phyloP scores from a whole-genome alignment of 2,329 filamentous ascomycete genomes.

The Massarina eburnea region DNA sequence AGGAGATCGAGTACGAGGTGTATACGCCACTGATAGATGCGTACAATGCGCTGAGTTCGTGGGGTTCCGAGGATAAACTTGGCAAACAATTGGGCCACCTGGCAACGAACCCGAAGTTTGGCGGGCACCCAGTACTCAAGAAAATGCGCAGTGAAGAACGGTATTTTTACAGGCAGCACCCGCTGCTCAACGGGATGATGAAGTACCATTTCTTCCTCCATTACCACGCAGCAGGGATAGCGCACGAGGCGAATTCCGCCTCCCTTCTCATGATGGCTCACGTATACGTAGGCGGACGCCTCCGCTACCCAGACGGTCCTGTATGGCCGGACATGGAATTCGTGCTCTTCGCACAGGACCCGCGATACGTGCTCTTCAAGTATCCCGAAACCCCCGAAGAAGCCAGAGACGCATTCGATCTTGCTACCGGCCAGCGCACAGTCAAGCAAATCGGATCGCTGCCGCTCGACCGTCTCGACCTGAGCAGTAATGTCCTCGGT shows the following conservation, averaged over 20 bases:
- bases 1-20: not conserved
- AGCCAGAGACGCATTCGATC: not conserved
- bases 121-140: not conserved
- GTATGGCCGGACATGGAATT: conserved; percentile 12
- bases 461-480: not conserved
- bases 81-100: not conserved
- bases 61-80: not conserved
- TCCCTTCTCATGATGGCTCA: not conserved
- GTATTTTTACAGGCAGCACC: conserved; percentile 3
- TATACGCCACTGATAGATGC: not conserved
- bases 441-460: not conserved
- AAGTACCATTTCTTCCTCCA: conserved; percentile 2
- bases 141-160: not conserved
- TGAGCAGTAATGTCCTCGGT: not conserved
- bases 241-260: not conserved
- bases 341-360: conserved; percentile 6
- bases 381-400: conserved; percentile 4
- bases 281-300: not conserved
- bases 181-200: conserved; percentile 5
- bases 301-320: not conserved
- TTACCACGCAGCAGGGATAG: not conserved
- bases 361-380: conserved; percentile 5
- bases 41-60: not conserved
- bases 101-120: not conserved
- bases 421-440: conserved; percentile 3